Base-by-base conservation (phyloP, 805 yeast genomes). In the Lipomyces sp. region DNA sequence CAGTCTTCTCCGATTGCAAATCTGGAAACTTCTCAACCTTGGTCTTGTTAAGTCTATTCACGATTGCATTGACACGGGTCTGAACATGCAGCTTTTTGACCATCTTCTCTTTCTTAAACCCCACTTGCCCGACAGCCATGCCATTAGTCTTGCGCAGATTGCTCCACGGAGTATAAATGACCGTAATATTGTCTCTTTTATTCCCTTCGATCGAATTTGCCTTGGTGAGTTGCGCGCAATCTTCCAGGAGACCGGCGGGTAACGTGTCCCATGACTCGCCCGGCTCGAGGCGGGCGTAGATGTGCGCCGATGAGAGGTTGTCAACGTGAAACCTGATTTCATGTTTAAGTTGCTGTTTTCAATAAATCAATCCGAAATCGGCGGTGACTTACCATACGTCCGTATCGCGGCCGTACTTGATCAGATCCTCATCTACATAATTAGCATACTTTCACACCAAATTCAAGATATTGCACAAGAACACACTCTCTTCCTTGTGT, bases 81-180 rank as follows among this genome's bases (percentile, higher is more conserved):
- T 81, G 83, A 39, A 90, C 83, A 67, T 80, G 82, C 37, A 85
- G 77, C 68, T 85, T 82, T 67, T 80, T 83, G 32, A 88, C 86
- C 60, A 71, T 33, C 67, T 83, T 85, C 1, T 81, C 82, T 65
- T 87, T 86, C 64, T 87, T 84, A 76, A 89, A 90, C 0, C 90
- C 85, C 5, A 90, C 96, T 59, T 91, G 90, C 3, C 96, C 96
- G 4, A 84, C 85, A 58, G 85, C 91, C 95, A 89, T 90, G 37
- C 84, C 84, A 13, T 87, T 88, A 60, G 85, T 85, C 70, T 88
- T 88, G 53, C 83, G 81, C 63, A 90, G 79, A 73, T 90, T 90
- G 33, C 83, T 81, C 82, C 90, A 90, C 0, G 93, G 92, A 0
- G 96, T 90, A 72, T 86, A 86, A 53, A 90, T 83, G 7, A 90